Percentiles rank a stretch among this genome's conserved stretches.
Evolutionary conservation across 2,329 filamentous ascomycete species (phyloP).

Genomic region (Ceratocystis smalleyi): DNA sequence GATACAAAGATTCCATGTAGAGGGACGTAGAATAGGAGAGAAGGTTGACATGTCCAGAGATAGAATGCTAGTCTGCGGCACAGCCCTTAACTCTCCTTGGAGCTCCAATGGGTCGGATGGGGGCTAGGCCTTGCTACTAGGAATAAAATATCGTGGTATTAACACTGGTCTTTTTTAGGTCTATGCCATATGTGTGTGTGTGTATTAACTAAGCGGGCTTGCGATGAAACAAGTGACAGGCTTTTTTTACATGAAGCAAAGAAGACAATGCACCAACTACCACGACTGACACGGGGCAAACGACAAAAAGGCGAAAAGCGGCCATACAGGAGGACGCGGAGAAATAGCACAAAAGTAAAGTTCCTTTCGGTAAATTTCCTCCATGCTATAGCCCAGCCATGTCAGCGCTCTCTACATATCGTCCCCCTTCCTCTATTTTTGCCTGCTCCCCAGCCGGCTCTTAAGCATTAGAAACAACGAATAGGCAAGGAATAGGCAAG

Average conservation of each 20-base stretch:
- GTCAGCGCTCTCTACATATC: no score
- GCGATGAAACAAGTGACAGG: neutral
- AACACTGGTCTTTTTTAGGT: neutral
- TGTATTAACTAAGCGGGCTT: neutral
- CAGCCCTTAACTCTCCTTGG: neutral
- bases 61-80: neutral
- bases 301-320: neutral
- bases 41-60: neutral
- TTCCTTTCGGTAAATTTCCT: slow-evolving; percentile 1
- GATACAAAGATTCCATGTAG: neutral
- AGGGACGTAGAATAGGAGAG: neutral
- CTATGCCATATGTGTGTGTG: neutral
- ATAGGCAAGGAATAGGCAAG: neutral
- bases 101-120: no score
- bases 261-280: no score
- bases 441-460: neutral
- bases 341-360: neutral
- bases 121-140: no score
- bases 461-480: neutral
- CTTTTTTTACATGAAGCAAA: no score
- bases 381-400: neutral
- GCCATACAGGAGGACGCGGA: neutral
- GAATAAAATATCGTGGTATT: no score
- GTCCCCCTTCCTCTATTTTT: no score
- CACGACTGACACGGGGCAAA: neutral